phyloP scores from a whole-genome alignment of 2,329 filamentous ascomycete species.

The Chrysosporium queenslandicum region DNA sequence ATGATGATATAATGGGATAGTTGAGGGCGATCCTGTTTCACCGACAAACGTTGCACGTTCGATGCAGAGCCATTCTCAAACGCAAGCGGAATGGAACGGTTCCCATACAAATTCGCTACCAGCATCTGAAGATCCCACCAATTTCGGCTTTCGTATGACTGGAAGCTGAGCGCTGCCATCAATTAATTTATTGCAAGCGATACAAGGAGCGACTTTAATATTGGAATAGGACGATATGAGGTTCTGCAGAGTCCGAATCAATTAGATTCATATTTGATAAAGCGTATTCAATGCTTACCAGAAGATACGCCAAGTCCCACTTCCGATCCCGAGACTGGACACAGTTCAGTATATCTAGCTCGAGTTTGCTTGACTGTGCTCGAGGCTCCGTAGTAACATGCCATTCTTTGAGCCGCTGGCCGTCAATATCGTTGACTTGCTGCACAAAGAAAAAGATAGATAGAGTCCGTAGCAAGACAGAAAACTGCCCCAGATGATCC shows the following conservation, averaged over 20 bases:
- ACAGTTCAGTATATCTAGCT: conserved; percentile 28
- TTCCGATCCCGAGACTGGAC: conserved; percentile 29
- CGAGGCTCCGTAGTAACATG: conserved; percentile 22
- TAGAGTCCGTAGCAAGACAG: conserved; percentile 25
- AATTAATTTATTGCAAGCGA: conserved; percentile 32
- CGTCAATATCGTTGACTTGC: conserved; percentile 18
- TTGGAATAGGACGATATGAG: conserved; percentile 36
- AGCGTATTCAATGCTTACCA: conserved; percentile 24
- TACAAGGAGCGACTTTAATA: conserved; percentile 32
- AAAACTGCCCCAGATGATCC: conserved; percentile 19
- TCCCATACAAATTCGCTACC: conserved; percentile 25
- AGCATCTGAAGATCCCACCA: conserved; percentile 16
- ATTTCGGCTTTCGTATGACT: conserved; percentile 26
- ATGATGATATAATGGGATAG: too few relatives aligned
- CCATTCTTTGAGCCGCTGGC: conserved; percentile 23
- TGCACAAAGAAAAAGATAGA: conserved; percentile 30
- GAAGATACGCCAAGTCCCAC: conserved; percentile 33
- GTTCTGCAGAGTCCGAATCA: conserved; percentile 26
- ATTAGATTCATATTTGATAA: conserved; percentile 3
- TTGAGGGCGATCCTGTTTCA: too few relatives aligned
- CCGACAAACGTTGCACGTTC: too few relatives aligned
- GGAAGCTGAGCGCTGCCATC: conserved; percentile 34
- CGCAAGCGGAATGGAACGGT: conserved; percentile 28
- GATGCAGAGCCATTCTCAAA: conserved; percentile 16
- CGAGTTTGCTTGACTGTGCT: conserved; percentile 27